These are phyloP conservation scores for Talaromyces adpressus DNA, from an alignment of 495 filamentous ascomycete species.

Conservation along the genomic window DNA sequence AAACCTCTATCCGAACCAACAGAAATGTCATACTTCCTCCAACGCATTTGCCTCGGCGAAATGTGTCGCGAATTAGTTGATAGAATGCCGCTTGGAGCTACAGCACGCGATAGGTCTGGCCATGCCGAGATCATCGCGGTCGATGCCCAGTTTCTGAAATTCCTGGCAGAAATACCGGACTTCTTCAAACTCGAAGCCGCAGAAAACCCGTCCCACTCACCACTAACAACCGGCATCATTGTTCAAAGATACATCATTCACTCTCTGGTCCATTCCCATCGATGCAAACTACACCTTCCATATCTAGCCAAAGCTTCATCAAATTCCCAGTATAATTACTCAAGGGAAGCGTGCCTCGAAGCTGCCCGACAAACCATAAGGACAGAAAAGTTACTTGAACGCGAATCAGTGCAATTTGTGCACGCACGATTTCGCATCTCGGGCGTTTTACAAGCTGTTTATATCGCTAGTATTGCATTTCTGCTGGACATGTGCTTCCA, in stretches of 20 bases:
- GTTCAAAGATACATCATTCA: conserved; percentile 28
- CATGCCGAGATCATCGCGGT: conserved; percentile 21
- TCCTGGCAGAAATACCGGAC: conserved; percentile 18
- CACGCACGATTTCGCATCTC: conserved; percentile 17
- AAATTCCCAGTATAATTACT: conserved; percentile 23
- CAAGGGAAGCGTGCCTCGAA: conserved; percentile 26
- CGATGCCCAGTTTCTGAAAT: conserved; percentile 22
- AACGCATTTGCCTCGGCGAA: conserved; percentile 38
- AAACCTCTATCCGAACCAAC: conserved; percentile 32
- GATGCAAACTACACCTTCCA: conserved; percentile 35
- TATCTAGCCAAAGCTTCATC: conserved; percentile 21
- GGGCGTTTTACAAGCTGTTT: conserved; percentile 24
- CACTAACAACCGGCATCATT: conserved; percentile 15
- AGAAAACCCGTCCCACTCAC: neutral
- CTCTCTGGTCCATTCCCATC: conserved; percentile 25
- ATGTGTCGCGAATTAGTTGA: conserved; percentile 38
- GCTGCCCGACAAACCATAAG: conserved; percentile 27
- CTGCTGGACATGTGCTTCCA: conserved; percentile 27
- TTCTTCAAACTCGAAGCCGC: conserved; percentile 13
- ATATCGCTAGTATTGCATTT: conserved; percentile 30
- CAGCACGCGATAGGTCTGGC: conserved; percentile 4
- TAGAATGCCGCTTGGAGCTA: conserved; percentile 18
- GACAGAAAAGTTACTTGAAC: conserved; percentile 17
- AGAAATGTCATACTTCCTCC: conserved; percentile 37
- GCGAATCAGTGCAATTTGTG: conserved; percentile 17